Evolutionary conservation across 1,284 basidiomycete genomes (phyloP).

Genomic region (Cryptococcus maquisensis): DNA sequence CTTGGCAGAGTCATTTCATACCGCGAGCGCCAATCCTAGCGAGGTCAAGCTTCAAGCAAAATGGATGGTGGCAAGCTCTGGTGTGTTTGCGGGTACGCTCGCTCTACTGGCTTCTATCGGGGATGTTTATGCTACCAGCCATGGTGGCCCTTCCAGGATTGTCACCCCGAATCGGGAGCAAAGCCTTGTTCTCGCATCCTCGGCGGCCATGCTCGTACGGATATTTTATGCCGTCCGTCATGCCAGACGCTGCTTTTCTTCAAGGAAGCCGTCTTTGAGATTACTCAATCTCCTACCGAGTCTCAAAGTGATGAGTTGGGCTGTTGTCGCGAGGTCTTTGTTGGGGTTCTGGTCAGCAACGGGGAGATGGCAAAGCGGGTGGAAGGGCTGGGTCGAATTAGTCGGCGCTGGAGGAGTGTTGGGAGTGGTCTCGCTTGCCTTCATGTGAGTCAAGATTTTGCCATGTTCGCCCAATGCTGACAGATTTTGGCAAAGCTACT

Average conservation of each 20-base stretch:
- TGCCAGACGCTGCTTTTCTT: conserved; percentile 13
- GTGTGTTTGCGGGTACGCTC: conserved; percentile 27
- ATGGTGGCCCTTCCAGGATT: not conserved
- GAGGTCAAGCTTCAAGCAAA: conserved; percentile 34
- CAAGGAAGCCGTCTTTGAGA: conserved; percentile 3
- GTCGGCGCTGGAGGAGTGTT: conserved; percentile 23
- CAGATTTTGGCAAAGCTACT: no score
- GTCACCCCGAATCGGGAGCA: conserved; percentile 22
- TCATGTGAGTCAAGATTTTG: conserved; percentile 22
- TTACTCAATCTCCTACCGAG: conserved; percentile 12
- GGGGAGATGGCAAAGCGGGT: conserved; percentile 16
- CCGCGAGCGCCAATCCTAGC: conserved; percentile 59
- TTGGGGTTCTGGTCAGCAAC: conserved; percentile 13
- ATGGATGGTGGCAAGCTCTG: conserved; percentile 37
- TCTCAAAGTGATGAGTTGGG: not conserved
- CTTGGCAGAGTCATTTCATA: conserved; percentile 79
- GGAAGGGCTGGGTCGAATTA: conserved; percentile 21
- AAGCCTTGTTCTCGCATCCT: conserved; percentile 71
- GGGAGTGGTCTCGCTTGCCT: conserved; percentile 26
- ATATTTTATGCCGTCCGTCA: conserved; percentile 34
- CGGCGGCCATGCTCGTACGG: conserved; percentile 38
- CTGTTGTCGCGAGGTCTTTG: not conserved
- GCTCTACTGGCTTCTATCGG: conserved; percentile 5
- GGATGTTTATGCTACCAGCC: not conserved
- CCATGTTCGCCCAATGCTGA: no score